Conservation (phyloP, 106 monocot genomes). For the Xerophyta viscosa region DNA sequence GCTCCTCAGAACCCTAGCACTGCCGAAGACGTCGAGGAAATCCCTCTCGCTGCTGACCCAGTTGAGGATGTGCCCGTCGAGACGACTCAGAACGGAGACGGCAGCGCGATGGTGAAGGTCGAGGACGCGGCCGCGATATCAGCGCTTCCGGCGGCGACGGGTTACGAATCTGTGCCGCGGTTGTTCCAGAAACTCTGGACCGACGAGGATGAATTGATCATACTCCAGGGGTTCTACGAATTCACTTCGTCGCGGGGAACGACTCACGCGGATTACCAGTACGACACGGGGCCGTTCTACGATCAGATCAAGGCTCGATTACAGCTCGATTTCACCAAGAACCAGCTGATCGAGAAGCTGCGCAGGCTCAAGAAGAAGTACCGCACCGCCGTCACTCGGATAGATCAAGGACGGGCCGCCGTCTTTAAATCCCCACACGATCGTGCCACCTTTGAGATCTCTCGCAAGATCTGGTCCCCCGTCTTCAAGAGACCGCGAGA, state of each 20-base stretch:
- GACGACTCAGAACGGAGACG: too few species aligned
- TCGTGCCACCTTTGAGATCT: conserved; percentile 71
- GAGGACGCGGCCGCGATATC: not conserved
- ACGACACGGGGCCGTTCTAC: conserved; percentile 97
- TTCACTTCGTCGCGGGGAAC: conserved; percentile 80
- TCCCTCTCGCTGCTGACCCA: too few species aligned
- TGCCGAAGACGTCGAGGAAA: too few species aligned
- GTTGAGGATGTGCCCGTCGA: too few species aligned
- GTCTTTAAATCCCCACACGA: conserved; percentile 74
- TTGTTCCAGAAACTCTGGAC: conserved; percentile 94
- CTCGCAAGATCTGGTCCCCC: conserved; percentile 75
- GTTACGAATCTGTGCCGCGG: conserved; percentile 26
- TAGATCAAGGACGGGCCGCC: conserved; percentile 40
- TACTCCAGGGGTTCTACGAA: conserved; percentile 74
- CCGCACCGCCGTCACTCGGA: conserved; percentile 53
- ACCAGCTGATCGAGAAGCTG: conserved; percentile 96
- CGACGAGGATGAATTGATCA: conserved; percentile 88
- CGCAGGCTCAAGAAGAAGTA: conserved; percentile 97
- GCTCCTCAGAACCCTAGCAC: too few species aligned
- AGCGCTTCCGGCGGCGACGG: not conserved
- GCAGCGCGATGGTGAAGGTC: too few species aligned
- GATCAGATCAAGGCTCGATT: conserved; percentile 80
- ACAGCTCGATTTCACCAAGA: conserved; percentile 86
- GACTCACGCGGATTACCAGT: conserved; percentile 74
- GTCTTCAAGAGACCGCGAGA: conserved; percentile 23